phyloP scores from a whole-genome alignment of 495 filamentous ascomycete genomes.

The Podospora sp. region DNA sequence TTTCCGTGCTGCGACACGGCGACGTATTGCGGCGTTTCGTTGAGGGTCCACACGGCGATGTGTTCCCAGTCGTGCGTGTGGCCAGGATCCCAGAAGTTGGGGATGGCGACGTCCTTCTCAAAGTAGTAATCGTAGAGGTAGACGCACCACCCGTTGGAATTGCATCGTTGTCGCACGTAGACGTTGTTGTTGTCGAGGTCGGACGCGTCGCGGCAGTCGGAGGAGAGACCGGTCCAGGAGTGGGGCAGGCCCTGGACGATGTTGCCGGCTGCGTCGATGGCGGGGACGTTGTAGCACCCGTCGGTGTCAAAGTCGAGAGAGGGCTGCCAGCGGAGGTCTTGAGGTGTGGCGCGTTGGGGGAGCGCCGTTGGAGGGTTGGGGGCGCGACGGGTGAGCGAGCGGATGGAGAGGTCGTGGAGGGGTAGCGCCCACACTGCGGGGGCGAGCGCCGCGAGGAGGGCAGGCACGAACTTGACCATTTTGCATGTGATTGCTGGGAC shows the following conservation, averaged over 20 bases:
- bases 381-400: slow-evolving; percentile 1
- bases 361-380: slow-evolving; percentile 38
- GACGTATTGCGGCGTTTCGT: slow-evolving; percentile 38
- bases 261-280: slow-evolving; percentile 41
- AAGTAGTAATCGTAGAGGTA: slow-evolving; percentile 54
- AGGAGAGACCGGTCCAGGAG: slow-evolving; percentile 34
- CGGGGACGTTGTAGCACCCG: slow-evolving; percentile 52
- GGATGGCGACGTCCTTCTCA: slow-evolving; percentile 47
- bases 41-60: slow-evolving; percentile 46
- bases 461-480: background rate
- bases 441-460: background rate
- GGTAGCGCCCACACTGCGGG: background rate
- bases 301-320: slow-evolving; percentile 51
- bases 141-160: slow-evolving; percentile 46
- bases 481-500: background rate
- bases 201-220: slow-evolving; percentile 42
- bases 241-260: slow-evolving; percentile 43
- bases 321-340: slow-evolving; percentile 49
- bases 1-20: slow-evolving; percentile 44
- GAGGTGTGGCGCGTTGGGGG: slow-evolving; percentile 43
- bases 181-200: slow-evolving; percentile 51
- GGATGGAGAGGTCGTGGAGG: background rate
- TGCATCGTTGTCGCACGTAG: slow-evolving; percentile 49
- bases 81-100: slow-evolving; percentile 38
- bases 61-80: slow-evolving; percentile 54